Conservation (phyloP, 352 stramenopile genomes). For the Phytophthora lateralis region DNA sequence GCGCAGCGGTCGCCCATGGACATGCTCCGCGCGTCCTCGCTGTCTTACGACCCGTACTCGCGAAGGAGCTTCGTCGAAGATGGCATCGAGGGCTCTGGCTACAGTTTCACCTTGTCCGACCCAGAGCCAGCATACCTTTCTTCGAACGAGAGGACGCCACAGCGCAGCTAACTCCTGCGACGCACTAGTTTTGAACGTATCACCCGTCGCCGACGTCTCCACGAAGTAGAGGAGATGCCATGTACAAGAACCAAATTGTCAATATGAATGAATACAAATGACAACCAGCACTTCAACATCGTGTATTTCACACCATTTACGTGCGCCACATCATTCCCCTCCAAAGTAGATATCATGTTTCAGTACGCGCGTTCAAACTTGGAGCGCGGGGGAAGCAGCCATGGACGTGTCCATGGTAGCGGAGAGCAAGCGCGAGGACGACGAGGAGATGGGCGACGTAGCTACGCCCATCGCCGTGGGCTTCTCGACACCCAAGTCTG, state of each 20-base stretch:
- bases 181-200: slow-evolving; percentile 25
- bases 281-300: slow-evolving; percentile 20
- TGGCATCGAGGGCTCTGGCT: slow-evolving; percentile 32
- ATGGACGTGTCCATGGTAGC: slow-evolving; percentile 42
- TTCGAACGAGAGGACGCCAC: slow-evolving; percentile 14
- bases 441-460: slow-evolving; percentile 19
- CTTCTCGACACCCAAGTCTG: slow-evolving; percentile 29
- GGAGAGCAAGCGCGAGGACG: slow-evolving; percentile 29
- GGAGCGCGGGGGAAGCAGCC: slow-evolving; percentile 1
- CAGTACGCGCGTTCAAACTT: slow-evolving; percentile 23
- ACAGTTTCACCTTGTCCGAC: slow-evolving; percentile 51
- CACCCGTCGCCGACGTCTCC: slow-evolving; percentile 1
- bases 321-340: slow-evolving; percentile 18
- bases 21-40: slow-evolving; percentile 39
- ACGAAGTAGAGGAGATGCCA: neutral
- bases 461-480: slow-evolving; percentile 7
- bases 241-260: slow-evolving; percentile 19
- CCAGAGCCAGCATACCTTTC: slow-evolving; percentile 17
- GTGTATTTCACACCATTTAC: neutral
- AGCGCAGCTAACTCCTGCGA: slow-evolving; percentile 23
- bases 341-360: slow-evolving; percentile 5
- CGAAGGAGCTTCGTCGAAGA: slow-evolving; percentile 44
- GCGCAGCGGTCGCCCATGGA: slow-evolving; percentile 44
- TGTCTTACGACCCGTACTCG: slow-evolving; percentile 64
- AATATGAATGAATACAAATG: slow-evolving; percentile 19